Evolutionary conservation across 2,329 filamentous ascomycete genomes (phyloP).

Genomic region (Neofusicoccum ribis): DNA sequence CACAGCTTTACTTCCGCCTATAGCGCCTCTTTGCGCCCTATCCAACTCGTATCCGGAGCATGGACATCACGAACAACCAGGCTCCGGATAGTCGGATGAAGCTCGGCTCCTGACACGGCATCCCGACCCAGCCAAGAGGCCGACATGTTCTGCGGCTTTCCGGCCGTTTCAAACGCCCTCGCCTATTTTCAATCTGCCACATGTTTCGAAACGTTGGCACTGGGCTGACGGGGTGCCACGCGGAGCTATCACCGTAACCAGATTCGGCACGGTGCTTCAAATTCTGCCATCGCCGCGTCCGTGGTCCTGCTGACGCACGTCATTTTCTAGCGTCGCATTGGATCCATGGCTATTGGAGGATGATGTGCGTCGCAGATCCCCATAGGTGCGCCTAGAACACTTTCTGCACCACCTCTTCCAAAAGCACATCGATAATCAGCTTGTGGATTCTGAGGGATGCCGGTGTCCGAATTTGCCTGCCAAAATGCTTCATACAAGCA

Average conservation of each 20-base stretch:
- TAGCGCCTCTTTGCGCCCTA: no score
- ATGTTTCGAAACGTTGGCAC: background rate
- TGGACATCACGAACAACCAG: background rate
- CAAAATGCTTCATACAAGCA: background rate
- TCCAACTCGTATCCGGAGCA: no score
- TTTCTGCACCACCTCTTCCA: background rate
- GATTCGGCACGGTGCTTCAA: background rate
- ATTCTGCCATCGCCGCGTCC: background rate
- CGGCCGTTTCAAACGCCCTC: no score
- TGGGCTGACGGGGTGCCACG: background rate
- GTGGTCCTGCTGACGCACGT: background rate
- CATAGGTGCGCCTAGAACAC: background rate
- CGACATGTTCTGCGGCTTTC: no score
- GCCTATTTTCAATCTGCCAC: background rate
- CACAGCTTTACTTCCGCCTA: background rate
- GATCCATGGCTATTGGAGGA: slow-evolving; percentile 1
- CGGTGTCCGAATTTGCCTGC: background rate
- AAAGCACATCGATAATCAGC: background rate
- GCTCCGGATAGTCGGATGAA: background rate
- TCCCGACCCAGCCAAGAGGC: no score
- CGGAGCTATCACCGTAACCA: background rate
- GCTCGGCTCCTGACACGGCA: background rate
- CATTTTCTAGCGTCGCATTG: slow-evolving; percentile 3
- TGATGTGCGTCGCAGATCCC: background rate
- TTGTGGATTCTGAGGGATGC: background rate